These are phyloP conservation scores for Hericium rajendrae DNA, from an alignment of 768 basidiomycete species.

Conservation along the genomic window DNA sequence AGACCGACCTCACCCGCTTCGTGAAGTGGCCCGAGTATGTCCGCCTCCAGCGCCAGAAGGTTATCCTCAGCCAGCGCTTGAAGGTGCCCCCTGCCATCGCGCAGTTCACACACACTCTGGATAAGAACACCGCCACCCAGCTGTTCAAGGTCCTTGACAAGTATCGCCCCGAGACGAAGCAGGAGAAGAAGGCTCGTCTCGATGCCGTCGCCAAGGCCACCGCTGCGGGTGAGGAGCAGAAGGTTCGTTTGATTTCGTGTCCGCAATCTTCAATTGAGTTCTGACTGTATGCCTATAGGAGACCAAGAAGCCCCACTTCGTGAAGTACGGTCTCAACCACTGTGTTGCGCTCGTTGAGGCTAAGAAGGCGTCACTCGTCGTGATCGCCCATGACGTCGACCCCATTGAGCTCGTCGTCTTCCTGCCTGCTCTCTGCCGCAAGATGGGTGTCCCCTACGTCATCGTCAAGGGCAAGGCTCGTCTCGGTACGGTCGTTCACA, in stretches of 20 bases:
- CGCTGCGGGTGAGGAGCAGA: constrained; percentile 69
- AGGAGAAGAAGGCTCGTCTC: constrained; percentile 95
- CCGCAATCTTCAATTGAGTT: background rate
- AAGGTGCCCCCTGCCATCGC: constrained; percentile 98
- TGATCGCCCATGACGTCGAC: constrained; percentile 97
- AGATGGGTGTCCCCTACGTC: constrained; percentile 99
- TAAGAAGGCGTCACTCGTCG: constrained; percentile 93
- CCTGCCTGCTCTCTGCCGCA: constrained; percentile 95
- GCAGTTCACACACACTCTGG: constrained; percentile 93
- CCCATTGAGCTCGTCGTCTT: constrained; percentile 98
- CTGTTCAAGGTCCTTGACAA: constrained; percentile 98
- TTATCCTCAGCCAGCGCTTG: constrained; percentile 93
- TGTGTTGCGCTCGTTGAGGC: constrained; percentile 90
- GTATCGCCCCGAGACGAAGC: constrained; percentile 88
- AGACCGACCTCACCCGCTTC: constrained; percentile 88
- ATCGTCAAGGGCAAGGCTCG: constrained; percentile 98
- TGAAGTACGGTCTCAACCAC: constrained; percentile 97
- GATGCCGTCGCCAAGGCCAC: constrained; percentile 64
- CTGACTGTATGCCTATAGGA: constrained; percentile 34
- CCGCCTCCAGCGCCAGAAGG: constrained; percentile 96
- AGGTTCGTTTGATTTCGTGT: constrained; percentile 25
- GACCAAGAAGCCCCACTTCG: constrained; percentile 89
- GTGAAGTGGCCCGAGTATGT: constrained; percentile 99
- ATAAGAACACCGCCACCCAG: constrained; percentile 99
- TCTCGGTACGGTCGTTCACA: constrained; percentile 95